Conservation (phyloP, 192 early-diverging fungal species). For the Backusella tarrabulga region DNA sequence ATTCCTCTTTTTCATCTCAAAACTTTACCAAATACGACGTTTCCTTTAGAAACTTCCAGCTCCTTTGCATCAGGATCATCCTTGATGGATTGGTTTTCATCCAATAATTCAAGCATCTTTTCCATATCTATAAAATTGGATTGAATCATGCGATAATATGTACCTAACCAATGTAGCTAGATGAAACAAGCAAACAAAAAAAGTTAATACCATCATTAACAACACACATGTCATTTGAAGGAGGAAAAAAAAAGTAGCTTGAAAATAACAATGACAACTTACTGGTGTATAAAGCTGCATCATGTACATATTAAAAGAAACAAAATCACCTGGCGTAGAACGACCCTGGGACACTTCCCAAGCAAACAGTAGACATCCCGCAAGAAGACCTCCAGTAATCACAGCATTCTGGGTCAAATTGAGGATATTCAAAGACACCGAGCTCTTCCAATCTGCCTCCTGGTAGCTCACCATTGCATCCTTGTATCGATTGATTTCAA, state of each 20-base stretch:
- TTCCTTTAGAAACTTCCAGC: slow-evolving; percentile 55
- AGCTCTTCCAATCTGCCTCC: slow-evolving; percentile 81
- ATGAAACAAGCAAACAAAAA: not conserved
- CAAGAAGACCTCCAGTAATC: slow-evolving; percentile 81
- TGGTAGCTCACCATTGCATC: slow-evolving; percentile 79
- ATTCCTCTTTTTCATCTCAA: not conserved
- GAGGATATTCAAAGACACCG: slow-evolving; percentile 72
- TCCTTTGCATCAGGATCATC: slow-evolving; percentile 63
- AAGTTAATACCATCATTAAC: not conserved
- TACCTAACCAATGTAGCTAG: slow-evolving; percentile 85
- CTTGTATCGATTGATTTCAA: slow-evolving; percentile 79
- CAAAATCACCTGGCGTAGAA: slow-evolving; percentile 82
- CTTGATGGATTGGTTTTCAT: slow-evolving; percentile 61
- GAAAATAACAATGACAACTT: slow-evolving; percentile 31
- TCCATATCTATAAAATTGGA: slow-evolving; percentile 97
- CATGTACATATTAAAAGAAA: slow-evolving; percentile 85
- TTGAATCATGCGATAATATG: slow-evolving; percentile 92
- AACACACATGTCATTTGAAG: not conserved
- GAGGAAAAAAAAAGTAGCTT: not conserved
- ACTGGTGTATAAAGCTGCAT: slow-evolving; percentile 89
- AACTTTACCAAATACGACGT: slow-evolving; percentile 65
- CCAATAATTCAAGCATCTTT: slow-evolving; percentile 88
- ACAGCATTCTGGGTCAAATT: slow-evolving; percentile 87
- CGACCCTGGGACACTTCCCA: slow-evolving; percentile 70
- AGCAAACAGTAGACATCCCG: slow-evolving; percentile 82